Percentiles rank a stretch among this genome's conserved stretches.
Conservation (phyloP, 2,329 filamentous ascomycete species). For the Parascedosporium putredinis region DNA sequence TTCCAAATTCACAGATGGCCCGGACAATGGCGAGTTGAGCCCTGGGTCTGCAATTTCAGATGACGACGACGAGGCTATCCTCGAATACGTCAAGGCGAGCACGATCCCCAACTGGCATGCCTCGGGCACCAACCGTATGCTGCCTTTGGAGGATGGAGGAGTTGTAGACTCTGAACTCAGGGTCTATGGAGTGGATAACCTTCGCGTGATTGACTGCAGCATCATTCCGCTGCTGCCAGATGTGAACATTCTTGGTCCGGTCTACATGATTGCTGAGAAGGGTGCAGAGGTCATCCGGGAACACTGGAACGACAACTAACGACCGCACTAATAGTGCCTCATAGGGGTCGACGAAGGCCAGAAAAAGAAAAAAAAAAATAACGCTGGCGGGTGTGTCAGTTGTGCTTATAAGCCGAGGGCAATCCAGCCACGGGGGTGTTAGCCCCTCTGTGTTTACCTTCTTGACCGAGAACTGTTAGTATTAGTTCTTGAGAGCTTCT, state of each 20-base stretch:
- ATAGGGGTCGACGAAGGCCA: too few species aligned
- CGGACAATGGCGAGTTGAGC: conserved; percentile 16
- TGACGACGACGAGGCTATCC: conserved; percentile 17
- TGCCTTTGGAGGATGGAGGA: conserved; percentile 31
- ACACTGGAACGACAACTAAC: conserved; percentile 8
- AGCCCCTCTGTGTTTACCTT: too few species aligned
- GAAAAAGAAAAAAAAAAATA: too few species aligned
- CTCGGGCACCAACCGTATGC: conserved; percentile 34
- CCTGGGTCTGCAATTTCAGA: conserved; percentile 14
- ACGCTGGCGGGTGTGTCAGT: too few species aligned
- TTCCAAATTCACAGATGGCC: conserved; percentile 15
- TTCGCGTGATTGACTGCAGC: conserved; percentile 39
- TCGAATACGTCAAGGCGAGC: conserved; percentile 18
- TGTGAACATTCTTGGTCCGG: conserved; percentile 37
- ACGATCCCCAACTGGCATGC: conserved; percentile 27
- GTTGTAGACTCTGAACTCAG: conserved; percentile 31
- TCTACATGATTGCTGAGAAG: conserved; percentile 43
- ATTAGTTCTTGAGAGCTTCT: too few species aligned
- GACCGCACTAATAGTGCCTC: too few species aligned
- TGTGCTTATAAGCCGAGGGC: too few species aligned
- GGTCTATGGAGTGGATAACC: conserved; percentile 36
- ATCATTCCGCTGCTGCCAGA: conserved; percentile 36
- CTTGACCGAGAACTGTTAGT: too few species aligned
- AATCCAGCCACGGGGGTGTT: too few species aligned
- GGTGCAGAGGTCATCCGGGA: conserved; percentile 19